phyloP scores from a whole-genome alignment of 2,329 filamentous ascomycete species.

The Diaporthe humulicola region DNA sequence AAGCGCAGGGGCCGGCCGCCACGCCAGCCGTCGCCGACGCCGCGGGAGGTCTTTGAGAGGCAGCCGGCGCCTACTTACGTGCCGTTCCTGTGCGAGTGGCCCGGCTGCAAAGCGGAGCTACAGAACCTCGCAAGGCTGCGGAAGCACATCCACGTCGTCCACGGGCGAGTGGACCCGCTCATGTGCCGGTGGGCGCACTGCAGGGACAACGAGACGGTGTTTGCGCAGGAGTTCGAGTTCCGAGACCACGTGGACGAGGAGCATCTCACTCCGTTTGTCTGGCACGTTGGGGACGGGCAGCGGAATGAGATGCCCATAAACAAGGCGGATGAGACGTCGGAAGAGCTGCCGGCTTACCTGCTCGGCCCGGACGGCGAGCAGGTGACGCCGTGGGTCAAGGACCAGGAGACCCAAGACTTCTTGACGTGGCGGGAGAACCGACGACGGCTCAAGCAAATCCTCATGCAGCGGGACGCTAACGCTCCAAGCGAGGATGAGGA shows the following conservation, averaged over 20 bases:
- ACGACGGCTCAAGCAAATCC: constrained; percentile 58
- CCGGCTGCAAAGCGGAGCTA: constrained; percentile 69
- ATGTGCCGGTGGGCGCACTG: constrained; percentile 59
- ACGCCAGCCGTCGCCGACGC: constrained; percentile 38
- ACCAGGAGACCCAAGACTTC: constrained; percentile 64
- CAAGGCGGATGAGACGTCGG: constrained; percentile 30
- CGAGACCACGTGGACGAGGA: constrained; percentile 63
- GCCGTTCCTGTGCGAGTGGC: constrained; percentile 73
- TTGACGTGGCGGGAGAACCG: constrained; percentile 59
- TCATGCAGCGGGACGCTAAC: constrained; percentile 60
- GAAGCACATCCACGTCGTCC: constrained; percentile 65
- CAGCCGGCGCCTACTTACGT: constrained; percentile 56
- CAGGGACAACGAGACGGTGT: constrained; percentile 41
- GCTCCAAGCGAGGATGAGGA: constrained; percentile 57
- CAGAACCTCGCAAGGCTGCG: constrained; percentile 73
- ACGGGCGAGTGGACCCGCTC: constrained; percentile 50
- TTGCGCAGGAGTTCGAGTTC: constrained; percentile 51
- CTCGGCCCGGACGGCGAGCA: constrained; percentile 66
- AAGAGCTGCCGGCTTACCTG: constrained; percentile 61
- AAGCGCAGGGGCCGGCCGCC: constrained; percentile 47
- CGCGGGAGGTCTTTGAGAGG: constrained; percentile 41
- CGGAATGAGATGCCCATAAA: constrained; percentile 52
- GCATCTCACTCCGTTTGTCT: constrained; percentile 67
- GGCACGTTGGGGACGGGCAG: constrained; percentile 73
- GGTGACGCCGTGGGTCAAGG: constrained; percentile 69